Base-by-base conservation (phyloP, 176 grass and related monocot genomes). In the Triticum urartu region DNA sequence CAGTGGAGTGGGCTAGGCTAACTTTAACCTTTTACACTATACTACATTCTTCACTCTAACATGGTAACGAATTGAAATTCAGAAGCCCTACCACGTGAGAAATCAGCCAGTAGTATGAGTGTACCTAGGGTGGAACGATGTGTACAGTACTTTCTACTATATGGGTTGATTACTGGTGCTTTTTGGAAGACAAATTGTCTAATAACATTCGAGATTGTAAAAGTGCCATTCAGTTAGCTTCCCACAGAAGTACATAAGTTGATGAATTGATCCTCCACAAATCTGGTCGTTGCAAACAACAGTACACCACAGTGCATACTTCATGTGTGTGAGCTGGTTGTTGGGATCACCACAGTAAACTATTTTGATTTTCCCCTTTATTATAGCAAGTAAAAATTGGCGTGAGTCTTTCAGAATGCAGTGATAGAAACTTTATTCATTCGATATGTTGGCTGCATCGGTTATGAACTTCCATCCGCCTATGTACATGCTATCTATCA, bases 31-130 rank as follows among this genome's bases (percentile, higher is more conserved):
- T 26, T 12, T 25, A 39, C 38, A 39, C 38, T 39, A 39, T 39
- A 9, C 7, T 39, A 40, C 75, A 84, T 84, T 87, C 59, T 84
- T 83, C 65, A 66, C 43, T 25, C 33, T 24, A 79, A 68, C 75
- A 62, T 68, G 47, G 26, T 0, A 66, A 15, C 7, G 1, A 80
- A 80, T 70, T 70, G 39, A 84, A 38, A 70, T 70, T 75, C 70
- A 50, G 4, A 38, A 70, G 28, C 24, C 61, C 20, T 15, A 50
- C 26, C 86, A 77, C 40, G 50, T 88, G 77, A 85, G 39, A 85
- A 84, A 33, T 62, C 50, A 43, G 28, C 62, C 48, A 81, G 11
- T 30, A 42, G 62, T 52, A 71, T 85, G 48, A 84, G 39, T 43
- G 33, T 50, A 9, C 69, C 61, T 62, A 28, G 6, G 24, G 60